phyloP scores from a whole-genome alignment of 1,284 basidiomycete genomes.

The Cerrena zonata region DNA sequence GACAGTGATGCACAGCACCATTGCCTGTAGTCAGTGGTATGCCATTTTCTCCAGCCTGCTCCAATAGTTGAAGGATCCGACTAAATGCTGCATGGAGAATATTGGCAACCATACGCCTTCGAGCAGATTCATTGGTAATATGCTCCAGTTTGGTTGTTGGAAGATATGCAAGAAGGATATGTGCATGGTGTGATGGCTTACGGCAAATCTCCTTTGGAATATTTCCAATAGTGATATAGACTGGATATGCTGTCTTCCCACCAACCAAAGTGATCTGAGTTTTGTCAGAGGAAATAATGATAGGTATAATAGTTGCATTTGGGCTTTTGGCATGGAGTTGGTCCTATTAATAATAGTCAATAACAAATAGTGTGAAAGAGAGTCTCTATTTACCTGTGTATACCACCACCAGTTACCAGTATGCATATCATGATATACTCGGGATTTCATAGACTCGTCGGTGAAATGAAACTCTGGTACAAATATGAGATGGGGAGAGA shows the following conservation, averaged over 20 bases:
- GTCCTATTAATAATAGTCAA: conserved; percentile 4
- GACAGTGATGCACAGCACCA: conserved; percentile 8
- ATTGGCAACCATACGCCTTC: conserved; percentile 12
- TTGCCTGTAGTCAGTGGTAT: conserved; percentile 16
- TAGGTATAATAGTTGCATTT: conserved; percentile 13
- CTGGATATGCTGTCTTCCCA: conserved; percentile 19
- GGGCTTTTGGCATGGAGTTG: conserved; percentile 9
- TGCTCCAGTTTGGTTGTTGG: conserved; percentile 13
- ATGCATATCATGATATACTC: conserved; percentile 20
- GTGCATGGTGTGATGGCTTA: conserved; percentile 14
- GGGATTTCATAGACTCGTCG: too few species aligned
- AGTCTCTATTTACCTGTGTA: conserved; percentile 3
- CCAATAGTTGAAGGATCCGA: conserved; percentile 13
- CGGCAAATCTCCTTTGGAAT: conserved; percentile 15
- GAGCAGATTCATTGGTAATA: conserved; percentile 5
- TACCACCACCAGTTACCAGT: conserved; percentile 23
- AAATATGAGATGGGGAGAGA: too few species aligned
- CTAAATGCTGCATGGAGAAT: conserved; percentile 18
- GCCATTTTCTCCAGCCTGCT: conserved; percentile 9
- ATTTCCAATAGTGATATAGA: conserved; percentile 23
- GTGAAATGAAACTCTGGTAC: too few species aligned
- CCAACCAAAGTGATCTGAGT: conserved; percentile 20
- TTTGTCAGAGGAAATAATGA: conserved; percentile 20
- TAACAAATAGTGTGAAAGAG: not conserved
- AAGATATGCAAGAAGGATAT: conserved; percentile 21